Evolutionary conservation across 169 alveolate species (phyloP).

Genomic region (Cyclospora cayetanensis): DNA sequence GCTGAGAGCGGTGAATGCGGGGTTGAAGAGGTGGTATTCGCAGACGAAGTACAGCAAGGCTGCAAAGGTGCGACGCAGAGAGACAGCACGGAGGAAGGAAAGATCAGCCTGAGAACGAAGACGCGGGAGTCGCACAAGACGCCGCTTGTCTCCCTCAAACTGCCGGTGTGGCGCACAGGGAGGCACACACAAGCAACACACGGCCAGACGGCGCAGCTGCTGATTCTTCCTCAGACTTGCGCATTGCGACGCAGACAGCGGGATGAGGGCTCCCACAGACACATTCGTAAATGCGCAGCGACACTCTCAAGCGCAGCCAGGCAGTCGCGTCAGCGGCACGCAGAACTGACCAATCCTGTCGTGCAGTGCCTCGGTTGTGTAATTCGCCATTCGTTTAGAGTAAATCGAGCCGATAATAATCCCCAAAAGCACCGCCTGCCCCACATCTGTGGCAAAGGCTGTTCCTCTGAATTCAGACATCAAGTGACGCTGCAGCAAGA

Average conservation of each 20-base stretch:
- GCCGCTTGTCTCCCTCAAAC: no score
- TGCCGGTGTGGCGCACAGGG: no score
- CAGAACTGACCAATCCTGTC: conserved; percentile 57
- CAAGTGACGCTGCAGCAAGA: conserved; percentile 3
- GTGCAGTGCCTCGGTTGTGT: background rate
- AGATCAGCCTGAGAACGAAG: background rate
- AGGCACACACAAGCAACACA: no score
- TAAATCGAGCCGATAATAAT: conserved; percentile 18
- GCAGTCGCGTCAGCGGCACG: no score
- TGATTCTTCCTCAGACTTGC: no score
- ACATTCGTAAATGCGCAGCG: no score
- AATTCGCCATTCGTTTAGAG: background rate
- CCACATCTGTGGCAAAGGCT: background rate
- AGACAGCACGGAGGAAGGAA: background rate
- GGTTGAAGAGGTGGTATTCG: conserved; percentile 62
- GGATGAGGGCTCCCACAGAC: no score
- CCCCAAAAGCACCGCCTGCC: conserved; percentile 12
- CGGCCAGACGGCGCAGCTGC: no score
- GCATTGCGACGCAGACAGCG: no score
- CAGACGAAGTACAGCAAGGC: conserved; percentile 67
- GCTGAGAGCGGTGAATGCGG: conserved; percentile 73
- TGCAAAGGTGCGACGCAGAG: background rate
- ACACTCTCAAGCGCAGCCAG: no score
- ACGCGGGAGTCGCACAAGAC: no score
- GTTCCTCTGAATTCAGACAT: conserved; percentile 23